Conservation (phyloP, 1,284 basidiomycete genomes). For the Tilletia walkeri region DNA sequence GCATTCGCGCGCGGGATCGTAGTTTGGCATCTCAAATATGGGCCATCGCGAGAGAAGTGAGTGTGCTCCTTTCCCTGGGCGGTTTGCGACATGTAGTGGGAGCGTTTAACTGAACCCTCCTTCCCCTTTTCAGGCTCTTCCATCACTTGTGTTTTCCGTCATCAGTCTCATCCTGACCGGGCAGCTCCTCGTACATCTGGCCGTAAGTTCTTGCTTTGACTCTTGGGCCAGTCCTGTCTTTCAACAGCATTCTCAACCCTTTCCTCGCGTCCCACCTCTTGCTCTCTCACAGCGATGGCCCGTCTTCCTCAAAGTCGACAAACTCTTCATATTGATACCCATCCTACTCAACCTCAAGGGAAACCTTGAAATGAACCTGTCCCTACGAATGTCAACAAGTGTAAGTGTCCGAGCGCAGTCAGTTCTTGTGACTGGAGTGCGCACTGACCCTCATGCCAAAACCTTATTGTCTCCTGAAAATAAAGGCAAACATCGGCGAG, state of each 20-base stretch:
- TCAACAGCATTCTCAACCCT: slow-evolving; percentile 16
- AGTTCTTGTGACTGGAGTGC: slow-evolving; percentile 47
- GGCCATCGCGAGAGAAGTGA: slow-evolving; percentile 41
- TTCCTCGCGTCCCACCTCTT: background rate
- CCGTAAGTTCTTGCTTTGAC: slow-evolving; percentile 61
- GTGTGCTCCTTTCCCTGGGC: background rate
- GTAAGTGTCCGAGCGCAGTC: slow-evolving; percentile 49
- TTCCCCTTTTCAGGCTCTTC: slow-evolving; percentile 53
- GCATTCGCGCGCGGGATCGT: slow-evolving; percentile 22
- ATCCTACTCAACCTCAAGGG: slow-evolving; percentile 94
- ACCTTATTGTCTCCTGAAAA: background rate
- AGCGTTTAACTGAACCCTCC: too few species aligned
- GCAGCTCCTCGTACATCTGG: slow-evolving; percentile 78
- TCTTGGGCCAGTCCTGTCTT: background rate
- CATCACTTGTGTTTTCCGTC: slow-evolving; percentile 58
- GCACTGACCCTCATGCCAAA: background rate
- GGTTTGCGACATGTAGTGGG: too few species aligned
- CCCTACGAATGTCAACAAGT: slow-evolving; percentile 59
- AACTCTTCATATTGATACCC: slow-evolving; percentile 93
- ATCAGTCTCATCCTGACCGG: slow-evolving; percentile 74
- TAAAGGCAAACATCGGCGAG: slow-evolving; percentile 71
- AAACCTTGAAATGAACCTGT: slow-evolving; percentile 87
- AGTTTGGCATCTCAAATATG: slow-evolving; percentile 34
- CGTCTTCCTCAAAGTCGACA: slow-evolving; percentile 81
- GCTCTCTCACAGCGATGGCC: slow-evolving; percentile 64